Conservation (phyloP, 2,329 filamentous ascomycete genomes). For the Alternaria incomplexa region DNA sequence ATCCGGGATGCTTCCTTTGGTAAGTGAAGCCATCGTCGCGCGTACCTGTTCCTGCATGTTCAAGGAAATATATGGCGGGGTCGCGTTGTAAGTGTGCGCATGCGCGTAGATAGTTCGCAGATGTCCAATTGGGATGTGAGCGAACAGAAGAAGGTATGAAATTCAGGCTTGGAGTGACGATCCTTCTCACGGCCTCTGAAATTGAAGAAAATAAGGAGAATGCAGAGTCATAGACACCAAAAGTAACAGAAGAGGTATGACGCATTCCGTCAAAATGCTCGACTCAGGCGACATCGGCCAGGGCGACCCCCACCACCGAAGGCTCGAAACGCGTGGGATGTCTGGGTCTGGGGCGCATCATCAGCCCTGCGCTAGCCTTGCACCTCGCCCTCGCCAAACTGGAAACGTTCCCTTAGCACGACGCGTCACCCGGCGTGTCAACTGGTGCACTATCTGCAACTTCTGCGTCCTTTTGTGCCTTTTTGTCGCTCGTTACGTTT, state of each 20-base stretch:
- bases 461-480: not conserved
- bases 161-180: no score
- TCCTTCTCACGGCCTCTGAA: not conserved
- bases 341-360: not conserved
- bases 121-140: constrained; percentile 1
- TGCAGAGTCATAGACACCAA: not conserved
- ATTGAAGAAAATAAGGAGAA: not conserved
- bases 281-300: constrained; percentile 41
- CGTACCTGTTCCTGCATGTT: constrained; percentile 21
- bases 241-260: constrained; percentile 18
- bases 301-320: constrained; percentile 24
- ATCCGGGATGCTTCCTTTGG: constrained; percentile 59
- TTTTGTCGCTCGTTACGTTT: constrained; percentile 10
- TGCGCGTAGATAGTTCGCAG: not conserved
- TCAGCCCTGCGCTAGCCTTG: constrained; percentile 30
- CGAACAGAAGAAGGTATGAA: not conserved
- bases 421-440: constrained; percentile 19
- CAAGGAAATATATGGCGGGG: constrained; percentile 19
- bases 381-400: constrained; percentile 3
- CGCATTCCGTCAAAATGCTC: constrained; percentile 25
- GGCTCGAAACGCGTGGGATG: constrained; percentile 9
- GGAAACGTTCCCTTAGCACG: constrained; percentile 5
- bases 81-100: constrained; percentile 12
- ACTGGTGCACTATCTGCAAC: not conserved
- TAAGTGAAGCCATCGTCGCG: constrained; percentile 36